A percentile compares a stretch with the other conserved stretches of the same genome.
Evolutionary conservation across 345 rosid species (phyloP).

Genomic region (Camelina hispida): DNA sequence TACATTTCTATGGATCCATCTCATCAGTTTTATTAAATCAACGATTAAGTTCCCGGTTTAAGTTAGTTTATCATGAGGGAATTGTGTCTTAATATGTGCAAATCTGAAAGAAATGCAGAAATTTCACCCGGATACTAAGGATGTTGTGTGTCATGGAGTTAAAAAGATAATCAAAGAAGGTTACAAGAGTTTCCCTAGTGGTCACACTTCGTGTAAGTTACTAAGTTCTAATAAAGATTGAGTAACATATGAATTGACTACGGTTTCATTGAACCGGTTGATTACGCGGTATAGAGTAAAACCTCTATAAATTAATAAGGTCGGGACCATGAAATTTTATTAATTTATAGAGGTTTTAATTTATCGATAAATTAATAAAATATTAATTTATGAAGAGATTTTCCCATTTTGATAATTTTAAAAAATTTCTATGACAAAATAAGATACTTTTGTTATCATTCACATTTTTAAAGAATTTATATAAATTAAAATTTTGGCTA

Average conservation of each 20-base stretch:
- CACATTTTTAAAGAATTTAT: too few species aligned
- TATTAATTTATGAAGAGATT: too few species aligned
- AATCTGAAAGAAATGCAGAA: constrained; percentile 48
- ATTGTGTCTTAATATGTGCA: constrained; percentile 5
- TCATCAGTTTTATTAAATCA: not conserved
- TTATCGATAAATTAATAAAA: too few species aligned
- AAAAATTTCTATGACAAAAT: too few species aligned
- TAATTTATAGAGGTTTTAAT: too few species aligned
- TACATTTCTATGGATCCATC: constrained; percentile 2
- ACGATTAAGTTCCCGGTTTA: not conserved
- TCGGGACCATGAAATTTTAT: too few species aligned
- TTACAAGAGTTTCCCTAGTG: constrained; percentile 77
- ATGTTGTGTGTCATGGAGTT: constrained; percentile 63
- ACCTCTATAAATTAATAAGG: too few species aligned
- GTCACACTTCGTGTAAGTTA: constrained; percentile 64
- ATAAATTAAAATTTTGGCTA: too few species aligned
- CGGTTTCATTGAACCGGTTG: not conserved
- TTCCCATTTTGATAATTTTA: too few species aligned
- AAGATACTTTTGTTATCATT: too few species aligned
- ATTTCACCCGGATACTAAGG: constrained; percentile 45
- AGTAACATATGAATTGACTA: not conserved
- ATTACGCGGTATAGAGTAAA: too few species aligned
- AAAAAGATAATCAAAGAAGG: constrained; percentile 61
- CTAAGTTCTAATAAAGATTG: not conserved
- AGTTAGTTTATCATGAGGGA: not conserved